phyloP scores from a whole-genome alignment of 257 asterid genomes.

The Paulownia fortunei region DNA sequence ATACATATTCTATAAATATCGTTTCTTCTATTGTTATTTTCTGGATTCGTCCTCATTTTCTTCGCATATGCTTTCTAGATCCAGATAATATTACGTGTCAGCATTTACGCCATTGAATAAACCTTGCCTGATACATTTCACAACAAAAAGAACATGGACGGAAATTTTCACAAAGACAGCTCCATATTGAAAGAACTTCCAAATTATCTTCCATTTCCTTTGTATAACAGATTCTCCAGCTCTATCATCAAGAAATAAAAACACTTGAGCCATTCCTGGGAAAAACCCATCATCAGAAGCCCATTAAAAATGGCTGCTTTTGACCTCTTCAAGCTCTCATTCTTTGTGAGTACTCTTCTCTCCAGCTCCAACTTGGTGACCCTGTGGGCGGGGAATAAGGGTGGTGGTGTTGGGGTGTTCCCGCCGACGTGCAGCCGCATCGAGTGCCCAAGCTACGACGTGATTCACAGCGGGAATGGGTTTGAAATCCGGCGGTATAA shows the following conservation, averaged over 20 bases:
- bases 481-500: constrained; percentile 85
- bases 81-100: constrained; percentile 19
- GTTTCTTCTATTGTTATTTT: too few relatives aligned
- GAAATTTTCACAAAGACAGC: neutral
- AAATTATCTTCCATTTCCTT: too few relatives aligned
- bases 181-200: neutral
- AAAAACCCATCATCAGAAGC: neutral
- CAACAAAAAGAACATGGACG: neutral
- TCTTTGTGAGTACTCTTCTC: constrained; percentile 46
- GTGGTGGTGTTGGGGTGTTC: constrained; percentile 34
- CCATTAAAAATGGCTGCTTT: constrained; percentile 47
- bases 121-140: neutral
- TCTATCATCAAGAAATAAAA: too few relatives aligned
- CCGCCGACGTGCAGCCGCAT: constrained; percentile 84
- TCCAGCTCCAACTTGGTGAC: constrained; percentile 29
- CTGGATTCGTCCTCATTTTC: neutral
- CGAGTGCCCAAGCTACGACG: constrained; percentile 87
- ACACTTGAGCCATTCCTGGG: too few relatives aligned
- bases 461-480: constrained; percentile 65
- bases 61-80: neutral
- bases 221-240: too few relatives aligned
- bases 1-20: too few relatives aligned
- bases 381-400: constrained; percentile 23
- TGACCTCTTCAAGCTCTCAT: constrained; percentile 50
- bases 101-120: neutral